A percentile compares a stretch with the other conserved stretches of the same genome.
These are phyloP conservation scores for Penicillium digitatum DNA, from an alignment of 2,329 filamentous ascomycete species.

Conservation along the genomic window DNA sequence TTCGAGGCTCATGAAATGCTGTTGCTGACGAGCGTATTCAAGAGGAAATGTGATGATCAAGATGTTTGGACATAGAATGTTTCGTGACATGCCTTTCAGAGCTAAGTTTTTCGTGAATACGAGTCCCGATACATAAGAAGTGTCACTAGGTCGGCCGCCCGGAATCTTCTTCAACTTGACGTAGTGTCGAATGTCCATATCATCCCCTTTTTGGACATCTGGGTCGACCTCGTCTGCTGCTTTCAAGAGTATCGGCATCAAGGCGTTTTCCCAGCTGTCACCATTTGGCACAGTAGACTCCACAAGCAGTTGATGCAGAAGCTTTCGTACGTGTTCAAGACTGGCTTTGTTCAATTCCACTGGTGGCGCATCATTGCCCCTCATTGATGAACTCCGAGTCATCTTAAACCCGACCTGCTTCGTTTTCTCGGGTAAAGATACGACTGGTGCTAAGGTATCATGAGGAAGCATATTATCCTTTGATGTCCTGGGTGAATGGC, in stretches of 20 bases:
- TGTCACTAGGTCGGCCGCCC: conserved; percentile 83
- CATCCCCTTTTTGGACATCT: conserved; percentile 82
- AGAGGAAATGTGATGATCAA: conserved; percentile 92
- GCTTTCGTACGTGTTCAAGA: conserved; percentile 77
- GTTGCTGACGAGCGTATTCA: conserved; percentile 87
- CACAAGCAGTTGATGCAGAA: conserved; percentile 76
- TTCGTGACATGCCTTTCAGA: conserved; percentile 90
- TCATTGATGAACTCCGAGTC: conserved; percentile 79
- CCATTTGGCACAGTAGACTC: conserved; percentile 71
- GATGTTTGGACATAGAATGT: conserved; percentile 77
- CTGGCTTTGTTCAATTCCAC: conserved; percentile 84
- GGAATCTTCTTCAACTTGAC: conserved; percentile 97
- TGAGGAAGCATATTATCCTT: conserved; percentile 51
- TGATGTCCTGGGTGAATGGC: conserved; percentile 66
- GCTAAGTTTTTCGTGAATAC: conserved; percentile 98
- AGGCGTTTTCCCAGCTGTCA: conserved; percentile 79
- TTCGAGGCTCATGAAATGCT: conserved; percentile 96
- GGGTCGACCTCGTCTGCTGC: conserved; percentile 94
- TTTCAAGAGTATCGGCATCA: conserved; percentile 83
- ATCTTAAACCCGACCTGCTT: conserved; percentile 47
- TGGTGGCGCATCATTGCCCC: conserved; percentile 67
- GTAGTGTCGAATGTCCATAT: conserved; percentile 96
- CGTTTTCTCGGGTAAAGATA: conserved; percentile 39
- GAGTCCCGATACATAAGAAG: conserved; percentile 91
- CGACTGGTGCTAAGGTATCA: conserved; percentile 37